Evolutionary conservation across 495 filamentous ascomycete genomes (phyloP), one percentile per base, ranked within the genome.

Genomic region (Podospora didyma): DNA sequence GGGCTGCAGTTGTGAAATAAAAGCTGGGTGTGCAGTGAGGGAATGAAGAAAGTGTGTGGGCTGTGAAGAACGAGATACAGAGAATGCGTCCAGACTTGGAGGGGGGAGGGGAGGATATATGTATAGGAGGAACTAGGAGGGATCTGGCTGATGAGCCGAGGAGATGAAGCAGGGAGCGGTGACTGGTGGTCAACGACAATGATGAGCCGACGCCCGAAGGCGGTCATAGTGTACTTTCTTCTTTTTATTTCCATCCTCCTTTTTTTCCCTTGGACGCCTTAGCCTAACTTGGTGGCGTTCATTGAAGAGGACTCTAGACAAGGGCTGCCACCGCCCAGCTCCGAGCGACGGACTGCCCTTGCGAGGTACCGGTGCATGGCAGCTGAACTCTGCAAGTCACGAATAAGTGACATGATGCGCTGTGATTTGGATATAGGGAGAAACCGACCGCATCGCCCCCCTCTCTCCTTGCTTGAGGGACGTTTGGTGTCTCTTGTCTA

Each of bases 31-130:
- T 39, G 42, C 11, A 45, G 24, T 50, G 20, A 26, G 16, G 20
- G 39, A 24, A 47, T 26, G 10, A 44, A 20, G 31, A 47, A 52
- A 16, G 19, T 19, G 26, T 52, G 54, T 49, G 51, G 53, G 28
- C 16, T 48, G 28, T 48, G 23, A 49, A 49, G 45, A 55, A 51
- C n/a, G 53, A 51, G 17, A 39, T 22, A 57, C 46, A 34, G 60
- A 52, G 31, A 35, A 34, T 9, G 12, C 23, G n/a, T 58, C 49
- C 21, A 26, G n/a, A 19, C 9, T 19, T 5, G 22, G 50, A 22
- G 54, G 46, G 56, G 62, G 62, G 53, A 20, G 63, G 42, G 57
- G 24, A 54, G 35, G 57, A 61, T 71, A 71, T 69, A 64, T 71
- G 67, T 71, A 71, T 59, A 59, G 59, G 60, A 48, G 47, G 48